Base-by-base conservation (phyloP, 805 yeast species). In the Teunomyces gatunensis region DNA sequence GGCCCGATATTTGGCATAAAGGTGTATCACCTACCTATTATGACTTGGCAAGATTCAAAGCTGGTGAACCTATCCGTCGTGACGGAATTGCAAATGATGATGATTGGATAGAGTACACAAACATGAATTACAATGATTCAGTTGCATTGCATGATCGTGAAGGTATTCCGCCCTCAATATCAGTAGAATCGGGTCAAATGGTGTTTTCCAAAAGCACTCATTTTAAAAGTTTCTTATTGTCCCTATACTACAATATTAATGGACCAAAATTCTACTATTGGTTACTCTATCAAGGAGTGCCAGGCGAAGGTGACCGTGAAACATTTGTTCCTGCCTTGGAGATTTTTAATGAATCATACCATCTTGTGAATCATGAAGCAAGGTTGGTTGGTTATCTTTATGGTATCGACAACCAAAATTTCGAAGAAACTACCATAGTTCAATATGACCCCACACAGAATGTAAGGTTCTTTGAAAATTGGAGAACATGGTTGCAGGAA, bases 1-100 rank as follows among this genome's bases (percentile, higher is more conserved):
- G 73, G 72, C 74, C 73, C 0, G 70, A 68, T 47, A 49, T 60
- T 32, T 66, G 70, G 70, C 68, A 63, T 29, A 63, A 63, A 51
- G 57, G 63, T 9, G 60, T 64, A 1, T 64, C 71, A 20, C 69
- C 73, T 9, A 33, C 54, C 6, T 69, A 52, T 48, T 69, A 69
- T 48, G 64, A 67, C 5, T 59, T 69, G 35, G 65, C 68, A 5
- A 54, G 70, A 21, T 49, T 67, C 32, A 53, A 54, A 12, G 42
- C 50, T 2, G 74, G 75, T 1, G 69, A 66, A 44, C 57, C 59
- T 0, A 46, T 59, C 2, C 58, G 64, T 29, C 48, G 74, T 36
- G 54, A 57, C 17, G 71, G 73, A 5, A 36, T 64, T 11, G 39
- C 53, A 10, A 70, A 69, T 50, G 65, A 65, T 20, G 54, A 46